Conservation (phyloP, 768 basidiomycete genomes). For the Suillus alpinus region DNA sequence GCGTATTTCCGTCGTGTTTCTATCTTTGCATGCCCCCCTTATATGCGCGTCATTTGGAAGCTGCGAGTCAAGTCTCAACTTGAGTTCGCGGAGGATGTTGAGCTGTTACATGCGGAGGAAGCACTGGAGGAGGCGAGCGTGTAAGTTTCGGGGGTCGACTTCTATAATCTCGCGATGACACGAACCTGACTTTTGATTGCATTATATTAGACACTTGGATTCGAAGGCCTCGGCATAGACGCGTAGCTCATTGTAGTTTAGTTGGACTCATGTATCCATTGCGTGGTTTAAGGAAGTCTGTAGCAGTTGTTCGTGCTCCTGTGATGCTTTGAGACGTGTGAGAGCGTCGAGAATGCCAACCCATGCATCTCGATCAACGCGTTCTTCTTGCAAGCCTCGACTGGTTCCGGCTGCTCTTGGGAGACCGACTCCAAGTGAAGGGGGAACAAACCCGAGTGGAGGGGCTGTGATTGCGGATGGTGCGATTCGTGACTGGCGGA, state of each 20-base stretch:
- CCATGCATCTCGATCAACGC: constrained; percentile 78
- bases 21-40: constrained; percentile 12
- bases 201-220: constrained; percentile 1
- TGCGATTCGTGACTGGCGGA: constrained; percentile 77
- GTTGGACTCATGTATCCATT: not conserved
- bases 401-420: constrained; percentile 42
- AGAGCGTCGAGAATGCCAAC: constrained; percentile 68
- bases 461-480: constrained; percentile 88
- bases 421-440: constrained; percentile 75
- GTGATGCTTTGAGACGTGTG: constrained; percentile 53
- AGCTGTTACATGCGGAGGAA: constrained; percentile 57
- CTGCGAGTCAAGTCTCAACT: constrained; percentile 25
- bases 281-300: too few relatives aligned
- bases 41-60: constrained; percentile 17
- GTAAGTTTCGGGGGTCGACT: constrained; percentile 25
- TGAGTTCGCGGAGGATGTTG: constrained; percentile 33
- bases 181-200: constrained; percentile 6
- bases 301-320: constrained; percentile 21
- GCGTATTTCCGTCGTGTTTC: constrained; percentile 33
- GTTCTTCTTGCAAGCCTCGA: constrained; percentile 74
- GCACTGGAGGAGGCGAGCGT: constrained; percentile 49
- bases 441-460: constrained; percentile 67
- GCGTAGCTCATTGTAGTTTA: not conserved
- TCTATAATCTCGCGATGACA: constrained; percentile 6
- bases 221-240: not conserved